These are phyloP conservation scores for Sphaerulina vaccinii DNA, from an alignment of 2,329 filamentous ascomycete species.

Conservation along the genomic window DNA sequence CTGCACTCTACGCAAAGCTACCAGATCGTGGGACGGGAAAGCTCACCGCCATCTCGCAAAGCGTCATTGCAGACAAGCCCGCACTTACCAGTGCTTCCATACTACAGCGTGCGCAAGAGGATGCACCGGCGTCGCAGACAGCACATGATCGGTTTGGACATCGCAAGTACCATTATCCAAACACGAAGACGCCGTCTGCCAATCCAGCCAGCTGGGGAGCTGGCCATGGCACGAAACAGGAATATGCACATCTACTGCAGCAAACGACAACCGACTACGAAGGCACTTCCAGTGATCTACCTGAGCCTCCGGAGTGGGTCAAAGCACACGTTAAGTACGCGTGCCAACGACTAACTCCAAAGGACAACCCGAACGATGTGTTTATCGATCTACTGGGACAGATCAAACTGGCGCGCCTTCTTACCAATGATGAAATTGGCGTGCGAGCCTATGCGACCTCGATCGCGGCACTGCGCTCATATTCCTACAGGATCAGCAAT, in stretches of 20 bases:
- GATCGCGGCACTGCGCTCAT: conserved; percentile 80
- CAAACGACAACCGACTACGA: conserved; percentile 73
- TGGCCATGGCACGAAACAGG: conserved; percentile 33
- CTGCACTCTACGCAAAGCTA: conserved; percentile 16
- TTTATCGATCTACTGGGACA: conserved; percentile 75
- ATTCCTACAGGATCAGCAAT: conserved; percentile 60
- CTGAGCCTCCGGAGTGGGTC: conserved; percentile 69
- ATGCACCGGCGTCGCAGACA: conserved; percentile 24
- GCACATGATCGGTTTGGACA: conserved; percentile 28
- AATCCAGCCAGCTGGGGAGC: conserved; percentile 31
- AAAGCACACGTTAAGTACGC: conserved; percentile 66
- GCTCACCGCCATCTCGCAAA: conserved; percentile 13
- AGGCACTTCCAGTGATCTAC: conserved; percentile 52
- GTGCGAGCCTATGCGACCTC: conserved; percentile 83
- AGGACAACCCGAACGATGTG: conserved; percentile 66
- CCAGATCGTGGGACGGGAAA: conserved; percentile 7
- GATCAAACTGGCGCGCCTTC: conserved; percentile 67
- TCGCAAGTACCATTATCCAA: conserved; percentile 26
- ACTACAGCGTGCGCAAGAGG: conserved; percentile 54
- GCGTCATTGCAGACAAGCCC: conserved; percentile 9
- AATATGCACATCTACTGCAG: conserved; percentile 54
- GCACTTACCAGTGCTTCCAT: conserved; percentile 33
- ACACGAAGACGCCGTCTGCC: conserved; percentile 18
- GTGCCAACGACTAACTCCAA: conserved; percentile 74
- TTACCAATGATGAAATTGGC: conserved; percentile 74